These are phyloP conservation scores for Grifola frondosa DNA, from an alignment of 1,284 basidiomycete genomes.

Conservation along the genomic window DNA sequence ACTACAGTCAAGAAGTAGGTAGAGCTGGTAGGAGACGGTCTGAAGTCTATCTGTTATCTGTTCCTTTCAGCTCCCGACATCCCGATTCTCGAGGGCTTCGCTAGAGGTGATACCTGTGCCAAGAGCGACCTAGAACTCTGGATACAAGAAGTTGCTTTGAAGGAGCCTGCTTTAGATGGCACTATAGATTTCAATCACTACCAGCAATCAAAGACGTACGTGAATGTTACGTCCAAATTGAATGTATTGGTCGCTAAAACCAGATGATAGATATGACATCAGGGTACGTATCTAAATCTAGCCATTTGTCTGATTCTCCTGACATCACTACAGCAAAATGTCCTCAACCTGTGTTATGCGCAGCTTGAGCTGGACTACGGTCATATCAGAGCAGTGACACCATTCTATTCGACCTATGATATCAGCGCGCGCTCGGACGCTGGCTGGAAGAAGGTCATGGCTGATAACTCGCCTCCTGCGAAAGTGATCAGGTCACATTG, in stretches of 20 bases:
- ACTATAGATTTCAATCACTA: conserved; percentile 45
- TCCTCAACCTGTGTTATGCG: conserved; percentile 47
- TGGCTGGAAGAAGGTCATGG: conserved; percentile 34
- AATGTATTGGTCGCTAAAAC: neutral
- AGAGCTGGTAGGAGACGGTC: conserved; percentile 74
- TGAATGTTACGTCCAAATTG: conserved; percentile 6
- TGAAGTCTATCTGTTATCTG: conserved; percentile 56
- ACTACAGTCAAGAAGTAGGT: conserved; percentile 75
- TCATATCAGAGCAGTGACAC: conserved; percentile 45
- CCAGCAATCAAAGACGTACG: conserved; percentile 40
- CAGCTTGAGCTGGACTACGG: conserved; percentile 49
- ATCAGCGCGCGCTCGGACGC: conserved; percentile 30
- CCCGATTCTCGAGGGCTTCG: conserved; percentile 46
- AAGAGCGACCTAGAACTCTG: conserved; percentile 40
- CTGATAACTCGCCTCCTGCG: conserved; percentile 35
- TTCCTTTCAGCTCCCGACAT: conserved; percentile 44
- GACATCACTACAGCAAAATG: conserved; percentile 37
- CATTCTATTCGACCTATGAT: conserved; percentile 46
- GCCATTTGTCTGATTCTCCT: neutral
- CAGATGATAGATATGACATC: conserved; percentile 44
- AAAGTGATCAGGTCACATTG: conserved; percentile 38
- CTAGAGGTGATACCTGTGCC: conserved; percentile 45
- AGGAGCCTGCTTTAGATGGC: conserved; percentile 36
- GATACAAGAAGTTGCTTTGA: conserved; percentile 41
- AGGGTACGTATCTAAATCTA: conserved; percentile 28